Evolutionary conservation across 2,329 filamentous ascomycete species (phyloP), one percentile per base, ranked within the genome.

Genomic region (Mycocentrospora acerina): DNA sequence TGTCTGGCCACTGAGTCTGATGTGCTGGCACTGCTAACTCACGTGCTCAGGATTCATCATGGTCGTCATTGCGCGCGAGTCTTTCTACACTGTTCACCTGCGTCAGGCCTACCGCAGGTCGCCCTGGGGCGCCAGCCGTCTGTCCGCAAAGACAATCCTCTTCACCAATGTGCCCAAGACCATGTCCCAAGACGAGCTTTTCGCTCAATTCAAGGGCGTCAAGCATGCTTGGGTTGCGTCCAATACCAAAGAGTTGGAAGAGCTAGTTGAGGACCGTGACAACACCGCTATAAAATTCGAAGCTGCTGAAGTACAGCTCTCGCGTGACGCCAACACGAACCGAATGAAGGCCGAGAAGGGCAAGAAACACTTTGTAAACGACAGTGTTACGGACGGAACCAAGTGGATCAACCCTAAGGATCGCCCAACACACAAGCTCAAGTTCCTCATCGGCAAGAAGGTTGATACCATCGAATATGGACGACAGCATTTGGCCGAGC

Each of bases 381-480:
- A 63, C 14, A 55, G 71, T 45, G 56, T 74, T 4, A 69, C 55
- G 17, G 62, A 72, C 22, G 73, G 76, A 9, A 44, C 62, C 13
- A 61, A 66, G 34, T 73, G 69, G 64, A 40, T 67, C 24, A 61
- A 66, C 33, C 59, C 66, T 24, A 69, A 69, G 54, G 57, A 69
- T 15, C 60, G 67, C 10, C 67, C 67, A 1, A 69, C 67, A 4
- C 67, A 70, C 50, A 61, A 57, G 36, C 60, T 70, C 35, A 69
- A 68, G 40, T 63, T 65, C 42, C 53, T 71, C 29, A 66, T 70
- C 14, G 68, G 68, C 42, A 68, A 70, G 48, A 69, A 70, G 48
- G 67, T 71, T 29, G 68, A 97, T 68, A 90, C 88, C 0, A 95
- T 98, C 62, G 82, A 91, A 45, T 94, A 87, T 80, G 85, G 84